Percentiles rank a stretch among this genome's conserved stretches.
Conservation (phyloP, 768 basidiomycete species). For the Rhizopogon vulgaris region DNA sequence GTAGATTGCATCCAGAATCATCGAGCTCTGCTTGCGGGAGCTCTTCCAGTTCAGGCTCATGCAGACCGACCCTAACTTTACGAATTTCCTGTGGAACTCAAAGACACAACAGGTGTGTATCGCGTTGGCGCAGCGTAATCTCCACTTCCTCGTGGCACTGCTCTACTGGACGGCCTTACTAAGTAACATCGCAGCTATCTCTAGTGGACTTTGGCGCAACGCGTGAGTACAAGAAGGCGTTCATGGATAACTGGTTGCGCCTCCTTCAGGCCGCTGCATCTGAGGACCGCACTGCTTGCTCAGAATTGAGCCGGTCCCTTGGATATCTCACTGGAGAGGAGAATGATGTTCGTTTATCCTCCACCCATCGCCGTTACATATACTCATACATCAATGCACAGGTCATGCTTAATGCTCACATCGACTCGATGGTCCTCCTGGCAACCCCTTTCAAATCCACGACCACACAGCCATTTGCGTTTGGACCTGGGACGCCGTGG, state of each 20-base stretch:
- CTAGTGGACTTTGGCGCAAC: slow-evolving; percentile 97
- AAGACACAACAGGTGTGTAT: slow-evolving; percentile 48
- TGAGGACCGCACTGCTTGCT: slow-evolving; percentile 62
- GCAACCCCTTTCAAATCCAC: slow-evolving; percentile 75
- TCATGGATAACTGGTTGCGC: slow-evolving; percentile 83
- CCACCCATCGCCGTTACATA: neutral
- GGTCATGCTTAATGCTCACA: slow-evolving; percentile 85
- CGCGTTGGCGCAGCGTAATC: neutral
- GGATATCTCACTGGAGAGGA: slow-evolving; percentile 91
- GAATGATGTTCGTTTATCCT: slow-evolving; percentile 48
- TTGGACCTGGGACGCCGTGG: slow-evolving; percentile 63
- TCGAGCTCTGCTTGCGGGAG: slow-evolving; percentile 85
- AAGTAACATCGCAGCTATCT: slow-evolving; percentile 46
- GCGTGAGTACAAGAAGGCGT: slow-evolving; percentile 73
- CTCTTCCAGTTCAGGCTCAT: slow-evolving; percentile 87
- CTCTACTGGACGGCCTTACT: neutral
- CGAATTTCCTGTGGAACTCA: slow-evolving; percentile 89
- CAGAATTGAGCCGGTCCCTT: slow-evolving; percentile 68
- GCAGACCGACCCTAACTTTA: slow-evolving; percentile 99
- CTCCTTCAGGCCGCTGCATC: slow-evolving; percentile 77
- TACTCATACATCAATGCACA: slow-evolving; percentile 1
- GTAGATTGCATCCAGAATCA: slow-evolving; percentile 78
- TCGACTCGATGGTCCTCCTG: slow-evolving; percentile 76
- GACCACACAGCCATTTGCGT: slow-evolving; percentile 70
- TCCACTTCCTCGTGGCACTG: neutral